These are phyloP conservation scores for Trichosporon sp. DNA, from an alignment of 1,284 basidiomycete species.

Conservation along the genomic window DNA sequence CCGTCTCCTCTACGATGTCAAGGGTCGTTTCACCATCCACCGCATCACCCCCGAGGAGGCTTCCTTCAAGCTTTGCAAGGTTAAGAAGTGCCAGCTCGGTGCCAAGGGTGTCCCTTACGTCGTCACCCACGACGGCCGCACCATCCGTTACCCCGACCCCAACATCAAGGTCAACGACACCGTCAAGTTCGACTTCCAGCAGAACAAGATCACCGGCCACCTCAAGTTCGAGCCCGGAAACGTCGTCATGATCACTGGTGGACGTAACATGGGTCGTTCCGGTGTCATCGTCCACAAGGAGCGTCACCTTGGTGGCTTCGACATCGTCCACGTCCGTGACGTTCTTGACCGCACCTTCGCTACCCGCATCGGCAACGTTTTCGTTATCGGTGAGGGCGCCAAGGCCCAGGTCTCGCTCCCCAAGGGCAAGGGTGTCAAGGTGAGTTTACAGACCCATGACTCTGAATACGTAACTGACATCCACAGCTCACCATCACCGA, in stretches of 20 bases:
- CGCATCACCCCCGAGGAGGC: constrained; percentile 99
- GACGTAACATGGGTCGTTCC: constrained; percentile 98
- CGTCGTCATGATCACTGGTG: constrained; percentile 96
- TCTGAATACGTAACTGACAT: constrained; percentile 27
- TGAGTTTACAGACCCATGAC: constrained; percentile 48
- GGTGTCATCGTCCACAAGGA: constrained; percentile 95
- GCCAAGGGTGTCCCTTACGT: constrained; percentile 93
- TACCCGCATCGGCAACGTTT: constrained; percentile 95
- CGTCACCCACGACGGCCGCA: constrained; percentile 98
- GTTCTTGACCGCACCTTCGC: constrained; percentile 92
- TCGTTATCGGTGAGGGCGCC: constrained; percentile 91
- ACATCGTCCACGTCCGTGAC: constrained; percentile 97
- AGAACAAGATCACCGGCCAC: constrained; percentile 91
- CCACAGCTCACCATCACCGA: constrained; percentile 53
- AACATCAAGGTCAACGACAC: constrained; percentile 96
- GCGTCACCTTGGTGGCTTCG: constrained; percentile 96
- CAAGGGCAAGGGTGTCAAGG: constrained; percentile 96
- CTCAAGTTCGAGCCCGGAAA: constrained; percentile 98
- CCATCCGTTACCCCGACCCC: constrained; percentile 99
- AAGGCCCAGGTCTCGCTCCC: constrained; percentile 98
- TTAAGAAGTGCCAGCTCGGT: constrained; percentile 88
- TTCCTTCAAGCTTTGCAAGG: constrained; percentile 97
- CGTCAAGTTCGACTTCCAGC: constrained; percentile 93
- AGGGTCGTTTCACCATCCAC: constrained; percentile 99
- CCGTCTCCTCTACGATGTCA: constrained; percentile 98